Base-by-base conservation (phyloP, 2,329 filamentous ascomycete species). In the Pseudogymnoascus sp. region DNA sequence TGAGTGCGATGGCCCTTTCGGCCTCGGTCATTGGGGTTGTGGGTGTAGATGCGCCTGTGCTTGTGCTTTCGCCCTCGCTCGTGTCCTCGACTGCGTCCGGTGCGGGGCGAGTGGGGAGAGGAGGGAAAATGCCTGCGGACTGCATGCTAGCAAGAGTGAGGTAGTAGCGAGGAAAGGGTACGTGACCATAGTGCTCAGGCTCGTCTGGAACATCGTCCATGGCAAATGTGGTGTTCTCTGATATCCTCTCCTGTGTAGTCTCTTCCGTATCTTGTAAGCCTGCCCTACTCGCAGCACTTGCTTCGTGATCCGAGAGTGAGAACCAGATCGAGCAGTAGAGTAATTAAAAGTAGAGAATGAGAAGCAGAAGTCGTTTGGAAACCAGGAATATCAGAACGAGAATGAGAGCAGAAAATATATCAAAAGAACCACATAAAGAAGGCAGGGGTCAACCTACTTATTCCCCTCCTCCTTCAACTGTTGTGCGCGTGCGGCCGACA, bases 391-490 rank as follows among this genome's bases (percentile, higher is more conserved):
- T 13, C 13, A 36, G 31, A 58, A 38, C 13, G 6, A 12, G n/a
- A 58, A 36, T 35, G 15, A 17, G 6, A 5, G 25, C n/a, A 38
- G 29, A 17, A 27, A 58, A 36, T 36, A 58, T n/a, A 58, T 36
- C 29, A 38, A 21, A 36, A 58, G 12, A 48, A 29, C 13, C 4
- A 48, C 25, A n/a, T 2, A 58, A 58, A 12, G 51, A 35, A 35
- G 35, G n/a, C 31, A 35, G n/a, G 15, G 12, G 35, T 10, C n/a
- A 58, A 58, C 55, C 15, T 58, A 58, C 55, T 58, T 58, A 58
- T 58, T 58, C 29, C 55, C 55, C 55, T 58, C 55, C 35, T 58
- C 55, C 55, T 58, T 58, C 55, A 58, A 13, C 55, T 58, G 55
- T n/a, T 35, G 55, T n/a, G 55, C 55, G 7, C 35, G 29, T 21